Evolutionary conservation across 2,329 filamentous ascomycete genomes (phyloP).

Genomic region (Cylindrodendrum hubeiense): DNA sequence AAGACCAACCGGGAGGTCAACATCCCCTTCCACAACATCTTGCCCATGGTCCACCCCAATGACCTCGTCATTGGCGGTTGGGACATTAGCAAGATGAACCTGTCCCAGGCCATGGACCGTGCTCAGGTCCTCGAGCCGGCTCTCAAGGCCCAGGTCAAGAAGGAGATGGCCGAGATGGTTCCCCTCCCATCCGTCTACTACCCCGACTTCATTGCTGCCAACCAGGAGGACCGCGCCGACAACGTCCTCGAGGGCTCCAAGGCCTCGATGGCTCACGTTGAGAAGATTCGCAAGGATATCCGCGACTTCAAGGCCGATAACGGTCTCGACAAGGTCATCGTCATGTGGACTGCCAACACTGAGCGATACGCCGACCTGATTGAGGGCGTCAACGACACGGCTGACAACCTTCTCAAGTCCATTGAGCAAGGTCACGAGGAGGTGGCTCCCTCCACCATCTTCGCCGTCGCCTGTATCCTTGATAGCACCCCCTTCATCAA

Average conservation of each 20-base stretch:
- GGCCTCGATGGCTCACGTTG: slow-evolving; percentile 88
- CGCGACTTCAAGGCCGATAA: slow-evolving; percentile 92
- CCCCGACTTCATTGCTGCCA: slow-evolving; percentile 98
- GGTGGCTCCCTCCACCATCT: slow-evolving; percentile 94
- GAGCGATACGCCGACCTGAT: slow-evolving; percentile 94
- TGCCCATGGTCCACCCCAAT: slow-evolving; percentile 98
- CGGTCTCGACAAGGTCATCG: slow-evolving; percentile 91
- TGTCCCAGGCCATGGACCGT: slow-evolving; percentile 94
- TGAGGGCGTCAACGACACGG: slow-evolving; percentile 93
- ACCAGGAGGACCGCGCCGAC: slow-evolving; percentile 96
- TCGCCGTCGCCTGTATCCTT: slow-evolving; percentile 93
- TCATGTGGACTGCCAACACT: slow-evolving; percentile 99
- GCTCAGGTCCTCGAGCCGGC: slow-evolving; percentile 96
- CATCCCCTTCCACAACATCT: slow-evolving; percentile 92
- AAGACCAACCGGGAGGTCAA: slow-evolving; percentile 91
- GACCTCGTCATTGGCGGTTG: slow-evolving; percentile 95
- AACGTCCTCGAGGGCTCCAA: slow-evolving; percentile 88
- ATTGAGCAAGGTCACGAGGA: slow-evolving; percentile 91
- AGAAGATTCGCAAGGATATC: slow-evolving; percentile 93
- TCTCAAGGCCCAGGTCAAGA: slow-evolving; percentile 88
- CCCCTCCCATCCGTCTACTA: slow-evolving; percentile 98
- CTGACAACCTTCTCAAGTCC: slow-evolving; percentile 89
- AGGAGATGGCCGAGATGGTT: slow-evolving; percentile 91
- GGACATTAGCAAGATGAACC: slow-evolving; percentile 94
- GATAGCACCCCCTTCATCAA: slow-evolving; percentile 97